Evolutionary conservation across 176 grass and related monocot genomes (phyloP), one percentile per base, ranked within the genome.

Genomic region (Panicum miliaceum): DNA sequence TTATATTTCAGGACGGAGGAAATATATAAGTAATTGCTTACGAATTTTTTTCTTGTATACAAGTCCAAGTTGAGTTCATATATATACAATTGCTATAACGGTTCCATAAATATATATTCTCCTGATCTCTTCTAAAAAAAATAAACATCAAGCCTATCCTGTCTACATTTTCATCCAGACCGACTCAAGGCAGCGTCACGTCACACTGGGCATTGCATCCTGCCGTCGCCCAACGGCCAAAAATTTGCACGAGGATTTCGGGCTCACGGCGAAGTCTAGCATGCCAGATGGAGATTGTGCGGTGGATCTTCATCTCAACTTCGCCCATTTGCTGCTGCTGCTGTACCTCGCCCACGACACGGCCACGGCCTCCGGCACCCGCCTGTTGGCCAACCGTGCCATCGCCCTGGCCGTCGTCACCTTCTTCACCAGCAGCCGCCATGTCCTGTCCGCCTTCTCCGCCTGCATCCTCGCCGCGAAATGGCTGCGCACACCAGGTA

Each of bases 361-460:
- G 16, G 73, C 71, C 41, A 89, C 85, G 0, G 73, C 7, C 50
- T 88, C 81, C 23, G 92, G 84, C 41, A 79, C 75, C 81, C 60
- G 72, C 82, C 75, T 50, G 16, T 16, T 43, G 42, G 83, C 93
- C 80, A 95, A 46, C 35, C 71, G 23, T 45, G 89, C 79, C 87
- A 92, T 89, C 13, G 38, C 84, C 64, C 91, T 83, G 16, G 81
- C 85, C 16, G 53, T 78, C 8, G 41, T 41, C 77, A 98, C 93
- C 86, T 93, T 98, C 64, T 90, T 87, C 68, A 90, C 91, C 2
- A 98, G 82, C 22, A 92, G 90, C 73, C 68, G 87, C 93, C 93
- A 98, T 35, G 87, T 90, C 77, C 38, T 83, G 70, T 94, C 91
- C 58, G 76, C 85, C 73, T 92, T 92, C 71, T 91, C 84, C 58